Percentiles rank a stretch among this genome's conserved stretches.
Evolutionary conservation across 2,329 filamentous ascomycete genomes (phyloP).

Genomic region (Cladosporium austrohemisphaericum): DNA sequence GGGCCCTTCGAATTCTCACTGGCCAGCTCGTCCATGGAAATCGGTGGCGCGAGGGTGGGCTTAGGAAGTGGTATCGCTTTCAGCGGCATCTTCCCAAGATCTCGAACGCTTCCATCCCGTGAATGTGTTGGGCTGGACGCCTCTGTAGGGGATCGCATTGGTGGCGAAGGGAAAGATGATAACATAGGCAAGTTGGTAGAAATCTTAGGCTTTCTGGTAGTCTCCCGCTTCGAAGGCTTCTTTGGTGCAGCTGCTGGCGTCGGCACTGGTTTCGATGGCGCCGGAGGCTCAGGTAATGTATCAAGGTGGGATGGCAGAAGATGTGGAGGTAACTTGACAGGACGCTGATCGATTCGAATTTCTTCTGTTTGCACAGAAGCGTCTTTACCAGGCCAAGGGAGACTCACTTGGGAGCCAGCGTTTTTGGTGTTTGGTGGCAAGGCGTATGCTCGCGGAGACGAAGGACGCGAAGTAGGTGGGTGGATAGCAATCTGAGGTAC

Average conservation of each 20-base stretch:
- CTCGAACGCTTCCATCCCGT: slow-evolving; percentile 23
- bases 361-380: slow-evolving; percentile 80
- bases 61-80: slow-evolving; percentile 32
- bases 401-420: slow-evolving; percentile 72
- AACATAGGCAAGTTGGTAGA: slow-evolving; percentile 20
- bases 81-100: slow-evolving; percentile 27
- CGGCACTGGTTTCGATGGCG: slow-evolving; percentile 9
- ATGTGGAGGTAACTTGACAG: slow-evolving; percentile 70
- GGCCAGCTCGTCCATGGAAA: slow-evolving; percentile 14
- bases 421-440: slow-evolving; percentile 79
- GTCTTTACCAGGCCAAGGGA: slow-evolving; percentile 49
- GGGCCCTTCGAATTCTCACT: slow-evolving; percentile 24
- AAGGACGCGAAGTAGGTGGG: slow-evolving; percentile 78
- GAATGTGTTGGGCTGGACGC: slow-evolving; percentile 22
- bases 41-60: slow-evolving; percentile 29
- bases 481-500: slow-evolving; percentile 83
- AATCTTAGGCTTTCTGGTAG: slow-evolving; percentile 20
- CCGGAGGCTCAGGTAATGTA: slow-evolving; percentile 15
- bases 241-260: neutral
- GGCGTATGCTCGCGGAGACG: slow-evolving; percentile 70
- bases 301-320: slow-evolving; percentile 67
- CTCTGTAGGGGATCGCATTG: slow-evolving; percentile 25
- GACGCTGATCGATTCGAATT: slow-evolving; percentile 76
- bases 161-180: slow-evolving; percentile 22
- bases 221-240: slow-evolving; percentile 6